phyloP scores from a whole-genome alignment of 208 protist species.

The Porcisia deanei region DNA sequence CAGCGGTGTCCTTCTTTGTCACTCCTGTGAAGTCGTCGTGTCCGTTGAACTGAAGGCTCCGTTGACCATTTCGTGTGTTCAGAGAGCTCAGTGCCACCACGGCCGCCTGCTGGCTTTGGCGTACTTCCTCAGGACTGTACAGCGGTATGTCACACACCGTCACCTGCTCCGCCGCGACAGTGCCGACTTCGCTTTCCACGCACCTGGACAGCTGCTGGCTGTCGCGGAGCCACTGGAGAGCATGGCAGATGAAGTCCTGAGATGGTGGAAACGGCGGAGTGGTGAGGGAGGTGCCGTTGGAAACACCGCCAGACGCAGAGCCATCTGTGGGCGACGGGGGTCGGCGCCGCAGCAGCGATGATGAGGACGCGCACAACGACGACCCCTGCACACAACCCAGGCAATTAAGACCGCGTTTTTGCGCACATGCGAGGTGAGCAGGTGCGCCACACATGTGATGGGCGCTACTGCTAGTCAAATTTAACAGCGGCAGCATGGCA shows the following conservation, averaged over 20 bases:
- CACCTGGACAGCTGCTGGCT: conserved; percentile 8
- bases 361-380: neutral
- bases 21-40: neutral
- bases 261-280: no score
- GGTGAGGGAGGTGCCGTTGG: neutral
- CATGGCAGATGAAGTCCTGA: neutral
- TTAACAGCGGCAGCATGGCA: conserved; percentile 13
- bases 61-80: neutral
- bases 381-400: neutral
- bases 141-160: conserved; percentile 14
- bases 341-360: neutral
- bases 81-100: conserved; percentile 1
- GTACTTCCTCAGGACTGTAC: conserved; percentile 14
- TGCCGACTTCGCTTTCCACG: conserved; percentile 8
- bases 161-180: conserved; percentile 26
- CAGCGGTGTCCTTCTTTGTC: neutral
- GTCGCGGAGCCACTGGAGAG: conserved; percentile 5
- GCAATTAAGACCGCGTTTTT: conserved; percentile 2
- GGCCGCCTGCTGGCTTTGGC: conserved; percentile 13
- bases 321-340: neutral
- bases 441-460: neutral
- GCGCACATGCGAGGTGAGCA: neutral
- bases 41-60: neutral
- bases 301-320: neutral
- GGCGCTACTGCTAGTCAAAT: neutral